Evolutionary conservation across 1,139 yeast genomes (phyloP), one percentile per base, ranked within the genome.

Genomic region (Hanseniaspora sp.): DNA sequence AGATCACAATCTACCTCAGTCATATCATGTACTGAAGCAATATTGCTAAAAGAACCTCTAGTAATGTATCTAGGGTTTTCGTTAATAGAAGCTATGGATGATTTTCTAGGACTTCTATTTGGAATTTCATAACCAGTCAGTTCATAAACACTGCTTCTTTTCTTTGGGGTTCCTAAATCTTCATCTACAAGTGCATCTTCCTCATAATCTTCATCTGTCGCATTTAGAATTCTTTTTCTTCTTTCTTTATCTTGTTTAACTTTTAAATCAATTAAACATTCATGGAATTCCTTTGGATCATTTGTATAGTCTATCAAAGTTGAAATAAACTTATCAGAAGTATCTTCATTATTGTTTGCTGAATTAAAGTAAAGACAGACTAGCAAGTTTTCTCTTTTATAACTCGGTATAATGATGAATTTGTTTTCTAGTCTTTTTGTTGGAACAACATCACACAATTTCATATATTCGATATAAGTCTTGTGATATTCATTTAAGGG

Each of bases 341-440:
- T n/a, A 11, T 31, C 37, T 11, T 64, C 67, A 1, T 65, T 65
- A 46, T 55, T 57, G 0, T 61, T 53, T 30, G 64, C 60, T 18
- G 31, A 23, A 7, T 65, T 63, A 48, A 65, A 65, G 2, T 64
- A 56, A 47, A 66, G 61, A 1, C 63, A 63, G 29, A 65, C 61
- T 2, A 63, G 34, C 13, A 61, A 40, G 28, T 59, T 56, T 5
- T 56, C 53, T 15, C 59, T 58, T 15, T 56, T 49, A 44, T 56
- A 58, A 40, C 64, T 62, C 11, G 65, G 64, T 7, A 65, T 57
- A 17, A 65, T 43, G 7, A 59, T 55, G 53, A 64, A 63, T 29
- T 56, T 60, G 7, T 67, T 67, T 42, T 62, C 35, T 29, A 65
- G 54, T 28, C 57, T 54, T 11, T 15, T 56, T 43, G 9, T 62